Percentiles rank a stretch among this genome's conserved stretches.
Evolutionary conservation across 768 basidiomycete species (phyloP).

Genomic region (Phlegmacium glaucopus): DNA sequence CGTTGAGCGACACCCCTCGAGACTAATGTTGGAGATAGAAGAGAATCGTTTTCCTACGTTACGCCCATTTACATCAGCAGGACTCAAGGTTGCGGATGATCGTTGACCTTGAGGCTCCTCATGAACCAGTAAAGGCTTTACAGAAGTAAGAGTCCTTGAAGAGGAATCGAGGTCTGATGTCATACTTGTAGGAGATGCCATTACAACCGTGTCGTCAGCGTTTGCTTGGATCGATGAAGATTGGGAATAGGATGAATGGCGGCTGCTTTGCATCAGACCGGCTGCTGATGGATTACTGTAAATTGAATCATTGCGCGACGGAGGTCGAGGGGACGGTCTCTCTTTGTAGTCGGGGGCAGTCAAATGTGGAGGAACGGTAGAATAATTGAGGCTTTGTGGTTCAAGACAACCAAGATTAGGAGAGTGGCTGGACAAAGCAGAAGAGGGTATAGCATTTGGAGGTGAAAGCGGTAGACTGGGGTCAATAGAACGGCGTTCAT

Average conservation of each 20-base stretch:
- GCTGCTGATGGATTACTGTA: slow-evolving; percentile 23
- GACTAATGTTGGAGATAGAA: slow-evolving; percentile 26
- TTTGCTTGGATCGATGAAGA: slow-evolving; percentile 32
- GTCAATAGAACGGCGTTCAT: slow-evolving; percentile 49
- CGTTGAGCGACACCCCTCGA: slow-evolving; percentile 27
- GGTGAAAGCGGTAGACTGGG: slow-evolving; percentile 37
- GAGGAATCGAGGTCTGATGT: slow-evolving; percentile 4
- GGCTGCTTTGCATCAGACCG: slow-evolving; percentile 15
- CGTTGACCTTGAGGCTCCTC: slow-evolving; percentile 12
- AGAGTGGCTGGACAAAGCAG: slow-evolving; percentile 20
- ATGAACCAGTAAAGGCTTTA: background rate
- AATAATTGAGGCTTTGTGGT: slow-evolving; percentile 9
- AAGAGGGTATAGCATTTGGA: slow-evolving; percentile 27
- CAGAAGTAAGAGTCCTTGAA: background rate
- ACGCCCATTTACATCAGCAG: slow-evolving; percentile 22
- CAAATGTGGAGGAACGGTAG: slow-evolving; percentile 11
- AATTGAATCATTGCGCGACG: slow-evolving; percentile 28
- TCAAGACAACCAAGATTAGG: slow-evolving; percentile 8
- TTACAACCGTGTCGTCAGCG: slow-evolving; percentile 39
- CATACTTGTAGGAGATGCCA: slow-evolving; percentile 28
- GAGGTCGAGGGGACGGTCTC: slow-evolving; percentile 20
- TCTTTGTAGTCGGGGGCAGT: slow-evolving; percentile 8
- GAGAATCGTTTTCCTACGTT: slow-evolving; percentile 24
- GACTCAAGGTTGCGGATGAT: slow-evolving; percentile 23
- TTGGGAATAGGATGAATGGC: slow-evolving; percentile 22